Evolutionary conservation across 805 yeast species (phyloP).

Genomic region (Candida multigemmis): DNA sequence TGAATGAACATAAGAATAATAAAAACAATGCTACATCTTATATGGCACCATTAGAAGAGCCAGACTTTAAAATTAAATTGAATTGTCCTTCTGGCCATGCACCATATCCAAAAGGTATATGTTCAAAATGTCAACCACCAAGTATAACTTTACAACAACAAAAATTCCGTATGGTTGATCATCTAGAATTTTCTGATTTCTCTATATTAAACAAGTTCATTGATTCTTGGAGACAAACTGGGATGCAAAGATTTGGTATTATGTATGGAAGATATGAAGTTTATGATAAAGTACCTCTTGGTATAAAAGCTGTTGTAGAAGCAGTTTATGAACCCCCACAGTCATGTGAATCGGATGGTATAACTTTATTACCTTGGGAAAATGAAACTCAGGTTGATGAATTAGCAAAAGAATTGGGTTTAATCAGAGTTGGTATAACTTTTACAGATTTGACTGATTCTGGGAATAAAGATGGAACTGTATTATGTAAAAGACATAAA

Average conservation of each 20-base stretch:
- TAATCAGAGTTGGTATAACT: slow-evolving; percentile 69
- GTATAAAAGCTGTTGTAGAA: slow-evolving; percentile 88
- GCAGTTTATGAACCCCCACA: slow-evolving; percentile 94
- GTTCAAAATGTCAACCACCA: slow-evolving; percentile 95
- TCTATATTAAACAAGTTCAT: slow-evolving; percentile 72
- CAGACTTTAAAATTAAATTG: slow-evolving; percentile 54
- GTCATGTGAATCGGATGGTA: slow-evolving; percentile 75
- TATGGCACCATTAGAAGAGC: slow-evolving; percentile 71
- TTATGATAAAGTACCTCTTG: slow-evolving; percentile 82
- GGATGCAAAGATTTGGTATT: slow-evolving; percentile 78
- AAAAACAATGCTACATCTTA: slow-evolving; percentile 49
- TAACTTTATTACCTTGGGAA: slow-evolving; percentile 51
- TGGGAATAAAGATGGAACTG: slow-evolving; percentile 81
- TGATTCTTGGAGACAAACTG: slow-evolving; percentile 86
- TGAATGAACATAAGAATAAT: slow-evolving; percentile 61
- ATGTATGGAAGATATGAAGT: slow-evolving; percentile 74
- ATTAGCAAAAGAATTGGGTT: slow-evolving; percentile 51
- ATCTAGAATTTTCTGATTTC: slow-evolving; percentile 76
- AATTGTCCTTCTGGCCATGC: slow-evolving; percentile 75
- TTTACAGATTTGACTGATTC: slow-evolving; percentile 88
- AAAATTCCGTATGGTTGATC: slow-evolving; percentile 91
- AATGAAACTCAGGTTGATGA: slow-evolving; percentile 44
- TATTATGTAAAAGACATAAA: slow-evolving; percentile 85
- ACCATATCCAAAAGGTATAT: slow-evolving; percentile 92
- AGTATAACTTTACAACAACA: slow-evolving; percentile 91